Conservation (phyloP, 2,329 filamentous ascomycete genomes). For the Cylindrodendrum hubeiense region DNA sequence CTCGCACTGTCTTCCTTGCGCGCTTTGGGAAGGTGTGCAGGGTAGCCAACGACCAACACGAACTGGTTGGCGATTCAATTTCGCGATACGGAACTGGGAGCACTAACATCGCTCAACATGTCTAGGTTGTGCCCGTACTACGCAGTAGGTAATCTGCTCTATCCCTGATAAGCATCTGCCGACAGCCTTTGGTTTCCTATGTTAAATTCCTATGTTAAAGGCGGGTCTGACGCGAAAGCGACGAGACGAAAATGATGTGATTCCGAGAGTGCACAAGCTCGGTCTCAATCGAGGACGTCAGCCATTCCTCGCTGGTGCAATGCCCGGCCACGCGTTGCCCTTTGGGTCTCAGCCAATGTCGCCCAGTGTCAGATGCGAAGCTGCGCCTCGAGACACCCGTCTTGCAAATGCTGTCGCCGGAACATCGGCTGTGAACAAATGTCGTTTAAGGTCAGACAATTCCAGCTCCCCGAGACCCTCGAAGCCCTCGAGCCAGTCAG, state of each 20-base stretch:
- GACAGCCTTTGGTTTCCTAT: too few species aligned
- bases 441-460: conserved; percentile 25
- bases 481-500: background rate
- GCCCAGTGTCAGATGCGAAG: background rate
- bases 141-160: too few species aligned
- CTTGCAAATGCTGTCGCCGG: conserved; percentile 22
- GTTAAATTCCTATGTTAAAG: too few species aligned
- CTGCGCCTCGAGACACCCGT: background rate
- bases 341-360: background rate
- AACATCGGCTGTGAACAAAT: conserved; percentile 21
- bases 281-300: background rate
- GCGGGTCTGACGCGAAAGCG: background rate
- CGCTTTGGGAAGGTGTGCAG: conserved; percentile 1
- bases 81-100: background rate
- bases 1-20: background rate
- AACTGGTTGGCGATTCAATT: background rate
- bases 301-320: conserved; percentile 18
- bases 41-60: background rate
- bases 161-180: too few species aligned
- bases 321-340: background rate
- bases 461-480: conserved; percentile 18
- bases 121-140: too few species aligned
- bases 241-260: background rate
- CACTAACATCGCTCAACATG: too few species aligned
- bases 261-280: background rate